phyloP scores from a whole-genome alignment of 331 rosid species.

The Erythrophleum ivorense region DNA sequence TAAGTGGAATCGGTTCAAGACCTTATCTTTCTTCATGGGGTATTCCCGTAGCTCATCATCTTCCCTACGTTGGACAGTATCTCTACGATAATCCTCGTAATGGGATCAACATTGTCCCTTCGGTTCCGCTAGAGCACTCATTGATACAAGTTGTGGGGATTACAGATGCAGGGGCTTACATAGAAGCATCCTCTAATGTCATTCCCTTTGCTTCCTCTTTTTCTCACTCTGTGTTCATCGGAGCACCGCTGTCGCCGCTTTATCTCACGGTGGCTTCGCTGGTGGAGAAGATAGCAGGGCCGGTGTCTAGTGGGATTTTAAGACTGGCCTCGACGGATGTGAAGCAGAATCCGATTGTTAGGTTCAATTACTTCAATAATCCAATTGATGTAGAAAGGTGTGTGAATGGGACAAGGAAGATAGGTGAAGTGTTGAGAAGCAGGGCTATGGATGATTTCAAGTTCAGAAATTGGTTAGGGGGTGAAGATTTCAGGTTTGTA shows the following conservation, averaged over 20 bases:
- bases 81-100: slow-evolving; percentile 70
- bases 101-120: slow-evolving; percentile 64
- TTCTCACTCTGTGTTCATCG: slow-evolving; percentile 51
- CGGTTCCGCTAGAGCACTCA: slow-evolving; percentile 62
- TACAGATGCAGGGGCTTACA: slow-evolving; percentile 59
- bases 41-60: slow-evolving; percentile 60
- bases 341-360: slow-evolving; percentile 52
- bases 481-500: slow-evolving; percentile 51
- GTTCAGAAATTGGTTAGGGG: slow-evolving; percentile 52
- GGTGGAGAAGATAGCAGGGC: slow-evolving; percentile 66
- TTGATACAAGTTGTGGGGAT: slow-evolving; percentile 77
- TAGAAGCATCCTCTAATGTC: slow-evolving; percentile 67
- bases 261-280: slow-evolving; percentile 66
- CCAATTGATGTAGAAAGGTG: slow-evolving; percentile 57
- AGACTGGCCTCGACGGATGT: slow-evolving; percentile 58
- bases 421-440: slow-evolving; percentile 55
- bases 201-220: slow-evolving; percentile 56
- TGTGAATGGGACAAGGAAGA: slow-evolving; percentile 59
- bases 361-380: slow-evolving; percentile 63
- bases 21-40: slow-evolving; percentile 64
- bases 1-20: slow-evolving; percentile 65
- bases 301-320: slow-evolving; percentile 52
- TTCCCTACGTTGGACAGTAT: slow-evolving; percentile 58
- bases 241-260: slow-evolving; percentile 51
- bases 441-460: slow-evolving; percentile 59